A percentile compares a stretch with the other conserved stretches of the same genome.
phyloP scores from a whole-genome alignment of 2,329 filamentous ascomycete species.

The Trichoderma simmonsii region DNA sequence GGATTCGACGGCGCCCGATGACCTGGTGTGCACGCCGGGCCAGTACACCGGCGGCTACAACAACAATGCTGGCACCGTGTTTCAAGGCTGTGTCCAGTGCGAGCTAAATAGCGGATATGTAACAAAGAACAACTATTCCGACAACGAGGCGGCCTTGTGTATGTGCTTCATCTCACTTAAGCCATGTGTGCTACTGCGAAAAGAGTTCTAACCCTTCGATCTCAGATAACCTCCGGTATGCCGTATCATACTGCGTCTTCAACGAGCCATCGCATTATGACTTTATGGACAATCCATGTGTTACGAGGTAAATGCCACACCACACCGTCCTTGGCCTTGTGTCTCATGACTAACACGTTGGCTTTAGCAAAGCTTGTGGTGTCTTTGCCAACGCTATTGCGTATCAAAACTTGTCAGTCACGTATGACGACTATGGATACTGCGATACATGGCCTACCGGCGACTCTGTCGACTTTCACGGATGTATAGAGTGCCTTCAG shows the following conservation, averaged over 20 bases:
- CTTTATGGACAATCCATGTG: conserved; percentile 45
- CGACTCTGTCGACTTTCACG: conserved; percentile 35
- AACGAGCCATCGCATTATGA: conserved; percentile 44
- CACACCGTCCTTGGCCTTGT: background rate
- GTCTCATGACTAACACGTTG: conserved; percentile 25
- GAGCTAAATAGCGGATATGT: conserved; percentile 49
- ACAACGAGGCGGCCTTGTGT: conserved; percentile 56
- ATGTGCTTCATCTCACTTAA: conserved; percentile 29
- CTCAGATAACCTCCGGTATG: conserved; percentile 57
- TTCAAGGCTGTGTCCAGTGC: conserved; percentile 51
- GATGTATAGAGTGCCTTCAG: conserved; percentile 48
- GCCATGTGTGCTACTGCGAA: background rate
- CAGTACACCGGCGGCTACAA: conserved; percentile 37
- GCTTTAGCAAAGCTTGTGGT: conserved; percentile 50
- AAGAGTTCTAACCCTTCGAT: conserved; percentile 18
- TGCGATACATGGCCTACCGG: conserved; percentile 47
- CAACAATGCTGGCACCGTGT: conserved; percentile 44
- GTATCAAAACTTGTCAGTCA: conserved; percentile 48
- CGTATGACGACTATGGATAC: conserved; percentile 49
- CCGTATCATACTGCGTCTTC: conserved; percentile 54
- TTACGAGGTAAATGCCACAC: conserved; percentile 43
- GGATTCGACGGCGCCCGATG: conserved; percentile 41
- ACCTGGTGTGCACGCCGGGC: conserved; percentile 45
- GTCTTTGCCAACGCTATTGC: conserved; percentile 45
- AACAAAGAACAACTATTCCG: conserved; percentile 43